phyloP scores from a whole-genome alignment of 345 rosid species.

The Gynandropsis gynandra region DNA sequence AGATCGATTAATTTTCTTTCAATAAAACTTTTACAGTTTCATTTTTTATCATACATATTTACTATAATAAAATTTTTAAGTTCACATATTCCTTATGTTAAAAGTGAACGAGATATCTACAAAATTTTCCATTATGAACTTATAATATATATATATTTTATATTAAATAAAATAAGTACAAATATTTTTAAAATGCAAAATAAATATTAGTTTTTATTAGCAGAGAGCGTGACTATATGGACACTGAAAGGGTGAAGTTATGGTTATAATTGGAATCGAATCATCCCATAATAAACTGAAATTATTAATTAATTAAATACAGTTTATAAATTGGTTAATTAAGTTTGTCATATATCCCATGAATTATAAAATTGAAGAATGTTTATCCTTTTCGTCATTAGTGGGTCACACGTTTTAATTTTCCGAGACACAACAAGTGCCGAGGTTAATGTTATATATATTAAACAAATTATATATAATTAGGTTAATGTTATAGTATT shows the following conservation, averaged over 20 bases:
- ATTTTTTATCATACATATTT: too few relatives aligned
- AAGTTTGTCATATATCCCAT: conserved; percentile 20
- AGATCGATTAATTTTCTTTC: too few relatives aligned
- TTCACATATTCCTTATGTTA: too few relatives aligned
- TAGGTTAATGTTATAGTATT: background rate
- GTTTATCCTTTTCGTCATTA: conserved; percentile 14
- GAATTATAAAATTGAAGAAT: background rate
- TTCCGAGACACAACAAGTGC: conserved; percentile 19
- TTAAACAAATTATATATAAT: conserved; percentile 6
- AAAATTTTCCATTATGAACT: too few relatives aligned
- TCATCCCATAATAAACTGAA: conserved; percentile 16
- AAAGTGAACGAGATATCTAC: too few relatives aligned
- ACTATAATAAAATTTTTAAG: too few relatives aligned
- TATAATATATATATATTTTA: too few relatives aligned
- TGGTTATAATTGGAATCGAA: conserved; percentile 21
- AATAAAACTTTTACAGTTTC: too few relatives aligned
- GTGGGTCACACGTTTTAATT: conserved; percentile 31
- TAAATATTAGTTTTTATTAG: too few relatives aligned
- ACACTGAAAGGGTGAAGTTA: conserved; percentile 1
- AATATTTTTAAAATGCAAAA: conserved; percentile 9
- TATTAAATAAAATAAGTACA: background rate
- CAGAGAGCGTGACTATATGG: conserved; percentile 16
- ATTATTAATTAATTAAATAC: background rate
- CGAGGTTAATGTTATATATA: background rate
- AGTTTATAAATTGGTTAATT: conserved; percentile 13